These are phyloP conservation scores for Ploettnerulaceae sp. DNA, from an alignment of 2,329 filamentous ascomycete species.

Conservation along the genomic window DNA sequence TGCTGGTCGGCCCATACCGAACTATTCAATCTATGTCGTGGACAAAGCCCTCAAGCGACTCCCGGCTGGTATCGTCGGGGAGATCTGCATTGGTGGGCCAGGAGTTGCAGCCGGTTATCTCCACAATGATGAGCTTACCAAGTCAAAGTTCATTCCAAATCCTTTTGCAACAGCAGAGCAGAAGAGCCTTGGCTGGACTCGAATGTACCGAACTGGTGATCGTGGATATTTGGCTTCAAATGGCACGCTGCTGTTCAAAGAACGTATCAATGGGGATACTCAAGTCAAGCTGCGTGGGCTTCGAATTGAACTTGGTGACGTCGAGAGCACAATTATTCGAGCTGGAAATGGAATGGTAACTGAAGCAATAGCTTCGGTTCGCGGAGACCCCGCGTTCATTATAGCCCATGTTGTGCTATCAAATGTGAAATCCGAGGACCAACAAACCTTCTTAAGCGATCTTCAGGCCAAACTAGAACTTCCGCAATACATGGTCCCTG, in stretches of 20 bases:
- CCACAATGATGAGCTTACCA: slow-evolving; percentile 20
- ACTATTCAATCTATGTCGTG: slow-evolving; percentile 36
- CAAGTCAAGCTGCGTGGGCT: slow-evolving; percentile 37
- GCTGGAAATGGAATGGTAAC: neutral
- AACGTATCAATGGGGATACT: slow-evolving; percentile 33
- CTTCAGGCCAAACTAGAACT: slow-evolving; percentile 15
- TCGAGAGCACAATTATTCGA: slow-evolving; percentile 25
- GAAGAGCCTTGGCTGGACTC: neutral
- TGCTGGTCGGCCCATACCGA: slow-evolving; percentile 7
- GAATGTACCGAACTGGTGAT: slow-evolving; percentile 35
- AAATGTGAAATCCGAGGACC: neutral
- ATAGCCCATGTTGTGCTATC: slow-evolving; percentile 35
- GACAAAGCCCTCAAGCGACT: slow-evolving; percentile 36
- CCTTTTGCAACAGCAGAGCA: neutral
- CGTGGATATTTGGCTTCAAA: slow-evolving; percentile 32
- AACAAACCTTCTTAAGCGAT: neutral
- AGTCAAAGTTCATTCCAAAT: neutral
- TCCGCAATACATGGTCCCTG: slow-evolving; percentile 37
- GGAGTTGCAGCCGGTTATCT: slow-evolving; percentile 37
- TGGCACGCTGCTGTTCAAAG: slow-evolving; percentile 30
- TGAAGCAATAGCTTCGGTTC: slow-evolving; percentile 26
- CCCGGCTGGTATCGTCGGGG: slow-evolving; percentile 39
- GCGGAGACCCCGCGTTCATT: slow-evolving; percentile 27
- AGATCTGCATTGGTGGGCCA: slow-evolving; percentile 39
- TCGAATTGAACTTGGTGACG: slow-evolving; percentile 40